These are phyloP conservation scores for Globisporangium canariense DNA, from an alignment of 352 stramenopile species.

Conservation along the genomic window DNA sequence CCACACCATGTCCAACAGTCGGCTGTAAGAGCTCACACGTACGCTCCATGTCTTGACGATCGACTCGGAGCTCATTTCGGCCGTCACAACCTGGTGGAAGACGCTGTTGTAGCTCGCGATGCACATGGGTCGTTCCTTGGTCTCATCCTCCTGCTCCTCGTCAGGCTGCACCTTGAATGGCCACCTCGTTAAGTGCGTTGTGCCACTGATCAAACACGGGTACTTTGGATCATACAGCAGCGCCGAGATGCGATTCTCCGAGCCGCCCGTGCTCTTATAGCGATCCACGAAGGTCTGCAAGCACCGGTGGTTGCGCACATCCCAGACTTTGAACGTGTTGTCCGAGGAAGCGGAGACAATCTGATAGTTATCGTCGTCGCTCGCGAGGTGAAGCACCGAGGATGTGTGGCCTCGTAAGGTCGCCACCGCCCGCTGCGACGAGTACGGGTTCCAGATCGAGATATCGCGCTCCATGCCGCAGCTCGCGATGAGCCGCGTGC, in stretches of 20 bases:
- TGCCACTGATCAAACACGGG: slow-evolving; percentile 62
- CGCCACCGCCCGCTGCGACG: slow-evolving; percentile 69
- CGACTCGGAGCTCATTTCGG: slow-evolving; percentile 67
- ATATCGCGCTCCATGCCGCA: slow-evolving; percentile 85
- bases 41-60: slow-evolving; percentile 80
- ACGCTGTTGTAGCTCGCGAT: slow-evolving; percentile 75
- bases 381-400: slow-evolving; percentile 70
- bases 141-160: slow-evolving; percentile 35
- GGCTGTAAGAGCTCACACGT: background rate
- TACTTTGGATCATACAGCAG: slow-evolving; percentile 66
- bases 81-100: slow-evolving; percentile 83
- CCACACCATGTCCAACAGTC: background rate
- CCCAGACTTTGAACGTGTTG: slow-evolving; percentile 85
- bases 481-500: slow-evolving; percentile 71
- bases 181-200: slow-evolving; percentile 69
- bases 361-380: slow-evolving; percentile 83
- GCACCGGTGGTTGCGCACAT: slow-evolving; percentile 77
- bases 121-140: slow-evolving; percentile 45
- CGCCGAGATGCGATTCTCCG: slow-evolving; percentile 64
- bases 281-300: slow-evolving; percentile 74
- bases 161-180: slow-evolving; percentile 47
- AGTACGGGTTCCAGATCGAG: slow-evolving; percentile 90
- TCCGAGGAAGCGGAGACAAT: slow-evolving; percentile 79
- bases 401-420: slow-evolving; percentile 72
- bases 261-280: slow-evolving; percentile 46